Conservation (phyloP, 2,329 filamentous ascomycete genomes). For the Cordyceps cateniannulata region DNA sequence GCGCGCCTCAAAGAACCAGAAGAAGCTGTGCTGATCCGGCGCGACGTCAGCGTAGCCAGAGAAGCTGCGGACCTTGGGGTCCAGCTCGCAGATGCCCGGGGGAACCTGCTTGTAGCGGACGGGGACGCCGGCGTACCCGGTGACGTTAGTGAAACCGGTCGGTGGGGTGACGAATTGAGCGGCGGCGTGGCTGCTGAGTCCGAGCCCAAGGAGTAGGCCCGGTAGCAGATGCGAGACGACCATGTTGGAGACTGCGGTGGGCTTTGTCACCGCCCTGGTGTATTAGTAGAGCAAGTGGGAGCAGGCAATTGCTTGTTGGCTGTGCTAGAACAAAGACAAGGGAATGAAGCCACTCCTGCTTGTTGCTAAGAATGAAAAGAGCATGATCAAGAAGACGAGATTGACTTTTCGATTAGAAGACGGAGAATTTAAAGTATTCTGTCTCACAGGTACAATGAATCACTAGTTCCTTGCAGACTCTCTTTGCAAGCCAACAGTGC, state of each 20-base stretch:
- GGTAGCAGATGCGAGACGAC: background rate
- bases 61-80: conserved; percentile 23
- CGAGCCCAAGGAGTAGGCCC: background rate
- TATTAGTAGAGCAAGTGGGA: background rate
- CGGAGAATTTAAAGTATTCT: background rate
- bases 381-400: background rate
- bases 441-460: background rate
- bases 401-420: background rate
- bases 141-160: conserved; percentile 13
- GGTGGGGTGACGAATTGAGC: conserved; percentile 21
- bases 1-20: conserved; percentile 25
- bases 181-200: background rate
- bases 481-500: background rate
- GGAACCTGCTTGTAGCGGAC: conserved; percentile 16
- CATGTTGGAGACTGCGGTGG: background rate
- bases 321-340: no score
- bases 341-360: background rate
- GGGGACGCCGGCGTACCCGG: conserved; percentile 16
- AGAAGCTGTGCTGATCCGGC: conserved; percentile 16
- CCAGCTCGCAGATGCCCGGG: conserved; percentile 40
- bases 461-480: background rate
- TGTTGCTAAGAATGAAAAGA: background rate
- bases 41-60: conserved; percentile 48
- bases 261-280: background rate
- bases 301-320: background rate